These are phyloP conservation scores for Vigna radiata DNA, from an alignment of 306 rosid species.

Conservation along the genomic window DNA sequence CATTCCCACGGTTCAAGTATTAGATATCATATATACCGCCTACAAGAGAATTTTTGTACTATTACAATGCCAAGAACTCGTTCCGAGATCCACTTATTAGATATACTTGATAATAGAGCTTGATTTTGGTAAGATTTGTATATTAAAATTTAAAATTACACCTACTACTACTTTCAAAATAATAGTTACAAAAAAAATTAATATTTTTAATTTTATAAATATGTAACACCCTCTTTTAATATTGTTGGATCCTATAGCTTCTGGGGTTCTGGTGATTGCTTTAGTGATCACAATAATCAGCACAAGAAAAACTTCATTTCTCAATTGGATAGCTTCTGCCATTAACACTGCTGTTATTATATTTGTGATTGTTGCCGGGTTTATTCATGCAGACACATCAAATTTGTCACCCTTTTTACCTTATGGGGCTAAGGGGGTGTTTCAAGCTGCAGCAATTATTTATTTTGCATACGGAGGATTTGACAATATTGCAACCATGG, in stretches of 20 bases:
- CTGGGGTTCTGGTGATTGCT: conserved; percentile 51
- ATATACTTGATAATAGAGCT: neutral
- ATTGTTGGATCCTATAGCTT: conserved; percentile 79
- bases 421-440: conserved; percentile 62
- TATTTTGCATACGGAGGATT: conserved; percentile 85
- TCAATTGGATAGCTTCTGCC: conserved; percentile 79
- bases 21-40: too few relatives aligned
- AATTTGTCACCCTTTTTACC: conserved; percentile 73
- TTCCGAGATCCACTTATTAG: neutral
- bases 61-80: neutral
- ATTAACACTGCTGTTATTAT: conserved; percentile 59
- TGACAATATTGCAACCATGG: conserved; percentile 74
- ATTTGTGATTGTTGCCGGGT: conserved; percentile 64
- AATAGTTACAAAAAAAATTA: too few relatives aligned
- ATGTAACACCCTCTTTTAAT: too few relatives aligned
- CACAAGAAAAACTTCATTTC: conserved; percentile 68
- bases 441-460: conserved; percentile 73
- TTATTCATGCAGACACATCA: conserved; percentile 57
- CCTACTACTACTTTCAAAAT: too few relatives aligned
- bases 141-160: too few relatives aligned
- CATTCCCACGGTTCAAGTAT: too few relatives aligned
- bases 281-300: conserved; percentile 63
- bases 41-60: neutral
- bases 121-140: too few relatives aligned
- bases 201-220: too few relatives aligned